Evolutionary conservation across 2,329 filamentous ascomycete genomes (phyloP).

Genomic region (Ceratocystis lukuohia): DNA sequence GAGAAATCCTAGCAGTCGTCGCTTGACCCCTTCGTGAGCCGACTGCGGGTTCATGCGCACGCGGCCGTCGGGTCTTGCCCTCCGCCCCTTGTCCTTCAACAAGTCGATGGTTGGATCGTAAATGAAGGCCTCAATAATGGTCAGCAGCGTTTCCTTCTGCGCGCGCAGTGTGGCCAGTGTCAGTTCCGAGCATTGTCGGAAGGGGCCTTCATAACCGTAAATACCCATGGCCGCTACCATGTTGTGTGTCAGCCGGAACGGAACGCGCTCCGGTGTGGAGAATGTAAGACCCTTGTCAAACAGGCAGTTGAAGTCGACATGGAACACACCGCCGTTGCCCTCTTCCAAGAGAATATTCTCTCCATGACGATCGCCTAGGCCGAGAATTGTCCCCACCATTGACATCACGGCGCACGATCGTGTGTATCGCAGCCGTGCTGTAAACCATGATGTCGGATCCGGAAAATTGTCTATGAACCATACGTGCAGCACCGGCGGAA

Average conservation of each 20-base stretch:
- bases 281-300: constrained; percentile 98
- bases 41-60: constrained; percentile 44
- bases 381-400: constrained; percentile 94
- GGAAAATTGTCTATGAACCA: constrained; percentile 97
- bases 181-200: constrained; percentile 79
- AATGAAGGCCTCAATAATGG: constrained; percentile 89
- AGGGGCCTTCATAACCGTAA: constrained; percentile 86
- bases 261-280: constrained; percentile 84
- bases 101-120: constrained; percentile 95
- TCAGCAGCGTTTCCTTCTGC: constrained; percentile 94
- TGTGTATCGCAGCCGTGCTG: constrained; percentile 76
- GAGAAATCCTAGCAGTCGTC: constrained; percentile 74
- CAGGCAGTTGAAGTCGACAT: constrained; percentile 98
- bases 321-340: constrained; percentile 82
- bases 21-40: constrained; percentile 77
- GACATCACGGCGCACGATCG: constrained; percentile 96
- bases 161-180: constrained; percentile 72
- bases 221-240: constrained; percentile 97
- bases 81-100: constrained; percentile 55
- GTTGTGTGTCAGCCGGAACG: constrained; percentile 94
- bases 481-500: constrained; percentile 71
- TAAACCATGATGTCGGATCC: constrained; percentile 84
- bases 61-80: constrained; percentile 22
- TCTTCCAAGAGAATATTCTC: constrained; percentile 96
- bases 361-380: constrained; percentile 85